A percentile compares a stretch with the other conserved stretches of the same genome.
Evolutionary conservation across 108 stramenopile species (phyloP).

Genomic region (Skeletonema costatum): DNA sequence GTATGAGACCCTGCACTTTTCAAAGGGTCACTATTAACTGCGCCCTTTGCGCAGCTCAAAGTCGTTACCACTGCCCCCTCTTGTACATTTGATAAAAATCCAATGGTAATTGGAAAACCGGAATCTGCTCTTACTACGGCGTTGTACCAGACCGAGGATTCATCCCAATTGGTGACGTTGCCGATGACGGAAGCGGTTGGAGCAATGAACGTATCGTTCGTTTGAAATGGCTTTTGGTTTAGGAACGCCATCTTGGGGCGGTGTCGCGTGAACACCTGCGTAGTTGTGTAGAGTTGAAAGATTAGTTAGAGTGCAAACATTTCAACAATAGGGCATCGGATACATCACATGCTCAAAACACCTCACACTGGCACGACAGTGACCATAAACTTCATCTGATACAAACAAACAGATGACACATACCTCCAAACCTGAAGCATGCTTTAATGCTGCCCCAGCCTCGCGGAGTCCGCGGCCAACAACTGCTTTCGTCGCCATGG

Average conservation of each 20-base stretch:
- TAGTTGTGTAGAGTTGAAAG: background rate
- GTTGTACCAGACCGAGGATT: conserved; percentile 97
- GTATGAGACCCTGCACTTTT: conserved; percentile 30
- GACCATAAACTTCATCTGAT: background rate
- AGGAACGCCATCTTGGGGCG: conserved; percentile 84
- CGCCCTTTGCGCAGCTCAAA: conserved; percentile 52
- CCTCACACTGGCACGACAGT: background rate
- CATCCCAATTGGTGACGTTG: conserved; percentile 94
- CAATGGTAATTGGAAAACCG: conserved; percentile 83
- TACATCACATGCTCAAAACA: background rate
- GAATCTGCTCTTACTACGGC: conserved; percentile 94
- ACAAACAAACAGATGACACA: conserved; percentile 2
- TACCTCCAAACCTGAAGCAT: conserved; percentile 62
- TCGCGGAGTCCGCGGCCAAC: conserved; percentile 68
- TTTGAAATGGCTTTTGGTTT: conserved; percentile 74
- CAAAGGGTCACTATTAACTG: conserved; percentile 45
- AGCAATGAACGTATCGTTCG: conserved; percentile 95
- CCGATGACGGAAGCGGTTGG: conserved; percentile 97
- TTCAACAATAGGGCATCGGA: conserved; percentile 4
- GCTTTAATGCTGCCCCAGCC: conserved; percentile 65
- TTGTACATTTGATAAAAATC: conserved; percentile 81
- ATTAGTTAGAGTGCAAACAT: conserved; percentile 7
- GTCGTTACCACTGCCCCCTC: conserved; percentile 92
- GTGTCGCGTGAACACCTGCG: conserved; percentile 84
- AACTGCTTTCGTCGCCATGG: conserved; percentile 50